These are phyloP conservation scores for Talaromyces rugulosus DNA, from an alignment of 2,329 filamentous ascomycete genomes.

Conservation along the genomic window DNA sequence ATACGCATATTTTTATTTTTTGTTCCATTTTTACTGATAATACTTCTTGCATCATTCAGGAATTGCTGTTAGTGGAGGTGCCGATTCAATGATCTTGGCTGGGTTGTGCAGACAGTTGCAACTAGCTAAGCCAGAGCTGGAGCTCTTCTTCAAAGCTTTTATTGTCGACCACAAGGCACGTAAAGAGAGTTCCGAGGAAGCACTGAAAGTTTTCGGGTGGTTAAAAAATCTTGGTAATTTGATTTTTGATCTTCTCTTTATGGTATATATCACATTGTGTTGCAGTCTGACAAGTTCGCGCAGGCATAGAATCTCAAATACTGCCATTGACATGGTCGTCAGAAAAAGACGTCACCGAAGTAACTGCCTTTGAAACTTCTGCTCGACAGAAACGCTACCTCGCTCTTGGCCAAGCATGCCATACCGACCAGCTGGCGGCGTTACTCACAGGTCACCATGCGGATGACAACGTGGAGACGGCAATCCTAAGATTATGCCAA, in stretches of 20 bases:
- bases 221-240: constrained; percentile 40
- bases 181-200: constrained; percentile 53
- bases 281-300: background rate
- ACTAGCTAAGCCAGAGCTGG: constrained; percentile 24
- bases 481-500: constrained; percentile 70
- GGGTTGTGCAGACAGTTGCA: constrained; percentile 58
- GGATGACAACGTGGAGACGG: constrained; percentile 88
- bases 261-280: background rate
- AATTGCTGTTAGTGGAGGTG: constrained; percentile 84
- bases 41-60: constrained; percentile 40
- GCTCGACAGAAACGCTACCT: constrained; percentile 74
- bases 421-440: constrained; percentile 47
- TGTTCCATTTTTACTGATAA: background rate
- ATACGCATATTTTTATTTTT: too few species aligned
- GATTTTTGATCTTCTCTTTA: background rate
- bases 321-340: constrained; percentile 51
- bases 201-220: constrained; percentile 46
- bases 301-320: constrained; percentile 32
- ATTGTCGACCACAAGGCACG: constrained; percentile 60
- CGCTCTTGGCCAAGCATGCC: constrained; percentile 60
- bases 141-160: constrained; percentile 47
- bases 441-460: constrained; percentile 80
- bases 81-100: constrained; percentile 96
- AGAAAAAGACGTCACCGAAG: constrained; percentile 32
- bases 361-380: constrained; percentile 68